Conservation (phyloP, 371 early-diverging fungal species). For the Apophysomyces elegans region DNA sequence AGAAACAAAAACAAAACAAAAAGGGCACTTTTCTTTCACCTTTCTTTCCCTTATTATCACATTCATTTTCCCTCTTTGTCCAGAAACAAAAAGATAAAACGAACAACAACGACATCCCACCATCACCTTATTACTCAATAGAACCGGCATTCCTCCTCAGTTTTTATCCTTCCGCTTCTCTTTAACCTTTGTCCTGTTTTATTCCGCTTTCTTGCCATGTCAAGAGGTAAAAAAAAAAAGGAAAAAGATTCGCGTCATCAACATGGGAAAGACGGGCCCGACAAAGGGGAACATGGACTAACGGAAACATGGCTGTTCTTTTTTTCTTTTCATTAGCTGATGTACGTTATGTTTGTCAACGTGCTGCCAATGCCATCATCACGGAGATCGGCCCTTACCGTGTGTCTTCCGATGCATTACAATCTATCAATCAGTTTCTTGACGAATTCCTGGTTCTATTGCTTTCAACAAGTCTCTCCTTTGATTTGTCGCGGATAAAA, state of each 20-base stretch:
- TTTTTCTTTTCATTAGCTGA: constrained; percentile 26
- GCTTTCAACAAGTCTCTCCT: constrained; percentile 54
- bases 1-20: too few relatives aligned
- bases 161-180: too few relatives aligned
- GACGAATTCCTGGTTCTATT: constrained; percentile 65
- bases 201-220: neutral
- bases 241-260: too few relatives aligned
- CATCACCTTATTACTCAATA: too few relatives aligned
- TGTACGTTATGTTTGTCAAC: constrained; percentile 67
- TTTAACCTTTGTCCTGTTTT: too few relatives aligned
- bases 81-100: too few relatives aligned
- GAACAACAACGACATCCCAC: too few relatives aligned
- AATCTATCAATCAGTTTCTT: constrained; percentile 64
- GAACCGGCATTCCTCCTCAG: too few relatives aligned
- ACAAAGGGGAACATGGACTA: too few relatives aligned
- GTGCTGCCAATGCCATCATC: constrained; percentile 72
- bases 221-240: constrained; percentile 2
- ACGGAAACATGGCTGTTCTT: too few relatives aligned
- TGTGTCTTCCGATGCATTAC: constrained; percentile 66
- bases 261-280: too few relatives aligned
- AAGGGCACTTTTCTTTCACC: neutral
- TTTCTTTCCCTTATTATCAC: neutral
- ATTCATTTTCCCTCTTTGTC: too few relatives aligned
- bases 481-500: constrained; percentile 63
- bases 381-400: constrained; percentile 65